A percentile compares a stretch with the other conserved stretches of the same genome.
These are phyloP conservation scores for Euphorbia peplus DNA, from an alignment of 345 rosid genomes.

Conservation along the genomic window DNA sequence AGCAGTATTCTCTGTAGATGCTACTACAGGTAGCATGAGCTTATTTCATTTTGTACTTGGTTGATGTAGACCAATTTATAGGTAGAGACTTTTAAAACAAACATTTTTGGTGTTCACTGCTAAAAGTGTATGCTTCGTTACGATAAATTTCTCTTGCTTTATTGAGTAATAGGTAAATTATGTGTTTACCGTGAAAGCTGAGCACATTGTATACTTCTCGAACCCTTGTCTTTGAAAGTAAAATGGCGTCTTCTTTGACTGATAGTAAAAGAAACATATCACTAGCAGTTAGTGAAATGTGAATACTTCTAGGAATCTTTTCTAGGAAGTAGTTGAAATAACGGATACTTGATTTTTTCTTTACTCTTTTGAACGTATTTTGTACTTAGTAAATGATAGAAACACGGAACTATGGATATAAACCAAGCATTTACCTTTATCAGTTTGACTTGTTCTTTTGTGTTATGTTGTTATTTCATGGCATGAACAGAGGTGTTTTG, in stretches of 20 bases:
- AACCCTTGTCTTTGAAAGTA: not conserved
- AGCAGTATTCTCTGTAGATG: not conserved
- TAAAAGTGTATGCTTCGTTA: too few relatives aligned
- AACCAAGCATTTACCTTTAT: not conserved
- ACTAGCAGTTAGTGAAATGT: not conserved
- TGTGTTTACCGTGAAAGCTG: not conserved
- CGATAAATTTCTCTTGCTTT: not conserved
- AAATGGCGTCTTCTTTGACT: not conserved
- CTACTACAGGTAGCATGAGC: not conserved
- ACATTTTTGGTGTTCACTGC: not conserved
- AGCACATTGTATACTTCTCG: not conserved
- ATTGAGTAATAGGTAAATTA: not conserved
- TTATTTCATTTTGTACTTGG: not conserved
- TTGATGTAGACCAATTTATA: not conserved
- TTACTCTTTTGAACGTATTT: not conserved
- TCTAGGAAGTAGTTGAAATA: not conserved
- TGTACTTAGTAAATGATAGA: not conserved
- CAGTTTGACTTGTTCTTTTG: not conserved
- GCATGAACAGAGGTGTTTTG: not conserved
- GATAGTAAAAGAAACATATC: not conserved
- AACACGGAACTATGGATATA: not conserved
- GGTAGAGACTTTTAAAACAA: too few relatives aligned
- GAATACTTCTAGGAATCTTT: not conserved
- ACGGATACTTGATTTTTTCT: not conserved
- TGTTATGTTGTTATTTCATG: not conserved